Conservation (phyloP, 2,329 filamentous ascomycete species). For the Xylaria sp. region DNA sequence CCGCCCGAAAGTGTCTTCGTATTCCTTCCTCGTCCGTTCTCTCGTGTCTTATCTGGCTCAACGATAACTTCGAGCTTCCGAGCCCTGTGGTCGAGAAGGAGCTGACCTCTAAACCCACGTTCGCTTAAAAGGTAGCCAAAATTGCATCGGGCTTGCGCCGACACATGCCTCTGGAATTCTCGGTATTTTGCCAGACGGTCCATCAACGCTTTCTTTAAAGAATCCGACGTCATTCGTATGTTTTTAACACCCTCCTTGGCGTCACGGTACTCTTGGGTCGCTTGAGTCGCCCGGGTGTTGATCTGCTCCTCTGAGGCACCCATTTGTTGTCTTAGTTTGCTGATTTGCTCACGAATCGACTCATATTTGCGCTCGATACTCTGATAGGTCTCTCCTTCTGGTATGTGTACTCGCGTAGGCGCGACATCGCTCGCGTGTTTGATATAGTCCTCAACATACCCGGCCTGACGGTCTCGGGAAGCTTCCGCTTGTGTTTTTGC, state of each 20-base stretch:
- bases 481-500: constrained; percentile 58
- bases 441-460: constrained; percentile 64
- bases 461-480: constrained; percentile 60
- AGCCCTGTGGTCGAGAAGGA: constrained; percentile 80
- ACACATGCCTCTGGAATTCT: constrained; percentile 85
- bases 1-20: constrained; percentile 95
- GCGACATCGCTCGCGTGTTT: constrained; percentile 65
- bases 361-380: constrained; percentile 66
- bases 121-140: constrained; percentile 92
- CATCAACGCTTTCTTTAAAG: constrained; percentile 69
- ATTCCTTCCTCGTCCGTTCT: constrained; percentile 76
- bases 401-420: constrained; percentile 68
- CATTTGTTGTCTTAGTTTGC: constrained; percentile 64
- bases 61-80: constrained; percentile 82
- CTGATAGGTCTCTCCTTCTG: constrained; percentile 70
- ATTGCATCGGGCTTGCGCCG: constrained; percentile 82
- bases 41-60: constrained; percentile 75
- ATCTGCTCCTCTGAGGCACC: constrained; percentile 76
- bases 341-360: constrained; percentile 68
- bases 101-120: constrained; percentile 84
- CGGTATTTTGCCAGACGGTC: constrained; percentile 81
- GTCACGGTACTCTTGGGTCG: constrained; percentile 55
- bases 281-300: constrained; percentile 58
- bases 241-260: constrained; percentile 58
- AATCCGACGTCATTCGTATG: constrained; percentile 54